phyloP scores from a whole-genome alignment of 805 yeast genomes.

The Schizosaccharomyces osmophilus region DNA sequence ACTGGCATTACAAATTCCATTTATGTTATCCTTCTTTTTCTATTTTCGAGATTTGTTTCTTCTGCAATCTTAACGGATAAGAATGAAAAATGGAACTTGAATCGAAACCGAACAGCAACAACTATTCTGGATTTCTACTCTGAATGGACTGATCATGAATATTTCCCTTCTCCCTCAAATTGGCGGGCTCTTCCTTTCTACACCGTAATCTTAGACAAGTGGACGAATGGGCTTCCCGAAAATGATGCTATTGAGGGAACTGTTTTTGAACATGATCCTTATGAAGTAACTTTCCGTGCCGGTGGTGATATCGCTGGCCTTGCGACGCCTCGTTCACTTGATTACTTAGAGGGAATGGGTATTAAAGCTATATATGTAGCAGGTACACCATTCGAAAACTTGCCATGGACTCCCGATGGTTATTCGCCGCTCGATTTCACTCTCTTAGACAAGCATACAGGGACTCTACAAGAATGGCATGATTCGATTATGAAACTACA shows the following conservation, averaged over 20 bases:
- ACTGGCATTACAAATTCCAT: not conserved
- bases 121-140: not conserved
- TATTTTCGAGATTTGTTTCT: not conserved
- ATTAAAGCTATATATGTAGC: not conserved
- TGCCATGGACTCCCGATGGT: not conserved
- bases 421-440: constrained; percentile 1
- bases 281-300: not conserved
- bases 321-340: not conserved
- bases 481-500: not conserved
- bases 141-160: constrained; percentile 1
- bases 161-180: constrained; percentile 1
- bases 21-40: not conserved
- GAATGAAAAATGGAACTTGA: not conserved
- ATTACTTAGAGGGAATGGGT: not conserved
- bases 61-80: not conserved
- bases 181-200: constrained; percentile 1
- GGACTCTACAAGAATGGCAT: not conserved
- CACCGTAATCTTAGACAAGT: not conserved
- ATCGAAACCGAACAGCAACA: not conserved
- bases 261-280: not conserved
- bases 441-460: not conserved
- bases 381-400: constrained; percentile 1
- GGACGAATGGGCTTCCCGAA: not conserved
- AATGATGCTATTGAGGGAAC: not conserved
- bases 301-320: constrained; percentile 1